Percentiles rank a stretch among this genome's conserved stretches.
Conservation (phyloP, 768 basidiomycete species). For the Xerocomellus amylosporus region DNA sequence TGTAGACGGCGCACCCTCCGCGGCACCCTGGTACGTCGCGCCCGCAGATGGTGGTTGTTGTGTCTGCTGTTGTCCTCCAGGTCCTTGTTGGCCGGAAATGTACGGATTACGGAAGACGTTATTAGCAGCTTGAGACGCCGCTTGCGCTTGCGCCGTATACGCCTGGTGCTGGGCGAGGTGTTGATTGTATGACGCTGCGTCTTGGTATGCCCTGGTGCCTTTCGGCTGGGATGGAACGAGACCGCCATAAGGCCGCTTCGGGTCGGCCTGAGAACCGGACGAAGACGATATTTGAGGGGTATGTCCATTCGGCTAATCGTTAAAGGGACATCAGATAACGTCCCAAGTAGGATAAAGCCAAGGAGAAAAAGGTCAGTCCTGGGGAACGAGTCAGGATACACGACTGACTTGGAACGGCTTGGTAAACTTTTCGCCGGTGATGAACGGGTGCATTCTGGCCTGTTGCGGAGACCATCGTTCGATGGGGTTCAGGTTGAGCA, state of each 20-base stretch:
- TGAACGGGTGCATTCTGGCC: constrained; percentile 93
- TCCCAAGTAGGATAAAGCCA: constrained; percentile 1
- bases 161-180: constrained; percentile 93
- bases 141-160: constrained; percentile 84
- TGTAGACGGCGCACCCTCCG: constrained; percentile 15
- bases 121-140: constrained; percentile 67
- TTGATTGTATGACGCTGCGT: constrained; percentile 92
- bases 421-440: constrained; percentile 93
- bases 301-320: constrained; percentile 51
- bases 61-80: constrained; percentile 32
- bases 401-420: constrained; percentile 76
- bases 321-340: constrained; percentile 4
- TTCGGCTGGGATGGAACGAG: constrained; percentile 87
- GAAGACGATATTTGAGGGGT: constrained; percentile 28
- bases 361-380: neutral
- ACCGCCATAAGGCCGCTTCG: constrained; percentile 91
- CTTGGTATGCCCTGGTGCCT: constrained; percentile 81
- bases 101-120: constrained; percentile 79
- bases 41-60: constrained; percentile 8
- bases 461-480: constrained; percentile 98
- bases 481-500: constrained; percentile 91
- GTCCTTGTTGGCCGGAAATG: constrained; percentile 50
- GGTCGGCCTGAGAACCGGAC: constrained; percentile 46
- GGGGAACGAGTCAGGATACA: neutral
- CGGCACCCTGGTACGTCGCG: constrained; percentile 25